Evolutionary conservation across 2,329 filamentous ascomycete species (phyloP), one percentile per base, ranked within the genome.

Genomic region (Botrytis fragariae): DNA sequence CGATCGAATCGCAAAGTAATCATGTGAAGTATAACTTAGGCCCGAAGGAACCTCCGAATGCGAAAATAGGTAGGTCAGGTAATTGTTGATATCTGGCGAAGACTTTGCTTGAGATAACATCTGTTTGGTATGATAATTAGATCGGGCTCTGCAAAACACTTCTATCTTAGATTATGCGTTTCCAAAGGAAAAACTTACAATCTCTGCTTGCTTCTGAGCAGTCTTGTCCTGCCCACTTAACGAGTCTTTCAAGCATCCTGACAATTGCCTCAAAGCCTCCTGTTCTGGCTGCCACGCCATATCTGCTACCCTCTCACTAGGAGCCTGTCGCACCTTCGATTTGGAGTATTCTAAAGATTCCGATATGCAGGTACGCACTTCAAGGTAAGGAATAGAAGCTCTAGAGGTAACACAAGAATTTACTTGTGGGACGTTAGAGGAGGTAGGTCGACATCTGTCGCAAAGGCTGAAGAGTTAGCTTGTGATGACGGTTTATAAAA

Each of bases 51-150:
- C 85, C 76, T 90, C 87, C 73, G 89, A 82, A 78, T 89, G 94
- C 74, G 93, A 93, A 83, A 97, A 93, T 75, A 99, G 89, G 83
- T 93, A 98, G 78, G 93, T 93, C 62, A 99, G 90, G 83, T 99
- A 99, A 84, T 98, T 98, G 86, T 97, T 95, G 86, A 98, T 93
- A 82, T 98, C 95, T 67, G 95, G 95, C 18, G 93, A 96, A 70
- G 87, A 85, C 82, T 93, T 97, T 75, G 95, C 96, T 84, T 97
- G 93, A 77, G 90, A 87, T 79, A 99, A 93, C 93, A 98, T 97
- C 96, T 98, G 79, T 76, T 72, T 71, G 69, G 64, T 69, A 77
- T 76, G 25, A 67, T 64, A 29, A 39, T 73, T 54, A 74, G 71
- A 69, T 72, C 44, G 69, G 62, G 32, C 45, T 67, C 32, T 54